Conservation (phyloP, 768 basidiomycete species). For the Kwoniella heveanensis region DNA sequence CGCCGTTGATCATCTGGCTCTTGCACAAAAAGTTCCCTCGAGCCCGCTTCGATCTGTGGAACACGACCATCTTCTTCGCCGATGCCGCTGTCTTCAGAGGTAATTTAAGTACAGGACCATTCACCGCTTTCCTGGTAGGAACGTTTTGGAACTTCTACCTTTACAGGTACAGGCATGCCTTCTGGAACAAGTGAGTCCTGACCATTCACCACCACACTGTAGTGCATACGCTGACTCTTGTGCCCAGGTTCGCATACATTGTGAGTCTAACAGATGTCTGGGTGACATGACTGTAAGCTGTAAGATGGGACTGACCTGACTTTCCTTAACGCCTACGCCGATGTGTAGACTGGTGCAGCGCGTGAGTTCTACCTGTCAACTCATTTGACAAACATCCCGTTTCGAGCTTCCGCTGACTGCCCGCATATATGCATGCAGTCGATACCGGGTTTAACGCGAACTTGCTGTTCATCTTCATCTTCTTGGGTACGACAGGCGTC, state of each 20-base stretch:
- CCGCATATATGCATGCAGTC: not conserved
- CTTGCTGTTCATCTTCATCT: constrained; percentile 23
- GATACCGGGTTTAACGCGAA: constrained; percentile 21
- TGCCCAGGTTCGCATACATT: constrained; percentile 11
- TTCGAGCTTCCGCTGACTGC: not conserved
- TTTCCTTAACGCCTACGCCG: not conserved
- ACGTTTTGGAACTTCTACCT: constrained; percentile 22
- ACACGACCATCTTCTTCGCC: constrained; percentile 25
- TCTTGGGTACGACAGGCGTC: constrained; percentile 21
- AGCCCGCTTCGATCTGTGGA: constrained; percentile 15
- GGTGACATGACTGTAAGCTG: not conserved
- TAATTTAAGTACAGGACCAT: constrained; percentile 20
- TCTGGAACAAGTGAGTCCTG: constrained; percentile 24
- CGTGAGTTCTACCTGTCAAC: too few species aligned
- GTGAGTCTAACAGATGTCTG: constrained; percentile 1
- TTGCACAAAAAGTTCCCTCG: constrained; percentile 17
- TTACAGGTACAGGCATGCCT: constrained; percentile 13
- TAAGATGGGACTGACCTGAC: not conserved
- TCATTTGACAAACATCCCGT: too few species aligned
- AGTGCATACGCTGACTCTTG: not conserved
- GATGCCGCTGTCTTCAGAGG: constrained; percentile 18
- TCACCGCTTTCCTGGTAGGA: constrained; percentile 16
- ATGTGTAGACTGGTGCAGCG: constrained; percentile 5
- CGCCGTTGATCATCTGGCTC: constrained; percentile 18
- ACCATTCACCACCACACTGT: not conserved